Percentiles rank a stretch among this genome's conserved stretches.
These are phyloP conservation scores for Diaporthe sp. DNA, from an alignment of 2,329 filamentous ascomycete genomes.

Conservation along the genomic window DNA sequence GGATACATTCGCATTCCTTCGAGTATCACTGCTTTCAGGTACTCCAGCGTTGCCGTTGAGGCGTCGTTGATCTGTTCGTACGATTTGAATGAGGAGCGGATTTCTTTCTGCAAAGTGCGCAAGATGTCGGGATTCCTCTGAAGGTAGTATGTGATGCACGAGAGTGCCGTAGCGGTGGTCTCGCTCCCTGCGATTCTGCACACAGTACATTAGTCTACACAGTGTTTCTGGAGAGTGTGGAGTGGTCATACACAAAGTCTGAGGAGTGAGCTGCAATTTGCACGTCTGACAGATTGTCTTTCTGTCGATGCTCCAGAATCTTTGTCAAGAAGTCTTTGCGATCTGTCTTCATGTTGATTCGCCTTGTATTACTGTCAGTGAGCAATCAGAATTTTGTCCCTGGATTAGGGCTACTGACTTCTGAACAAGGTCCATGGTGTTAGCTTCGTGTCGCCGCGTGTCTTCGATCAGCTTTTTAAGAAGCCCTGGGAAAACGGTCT, in stretches of 20 bases:
- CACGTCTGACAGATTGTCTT: slow-evolving; percentile 42
- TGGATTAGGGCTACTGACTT: neutral
- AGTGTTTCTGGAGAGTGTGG: neutral
- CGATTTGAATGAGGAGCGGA: slow-evolving; percentile 5
- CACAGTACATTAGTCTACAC: neutral
- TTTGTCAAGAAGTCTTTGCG: slow-evolving; percentile 44
- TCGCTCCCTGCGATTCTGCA: slow-evolving; percentile 27
- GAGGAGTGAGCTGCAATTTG: slow-evolving; percentile 46
- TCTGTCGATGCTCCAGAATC: slow-evolving; percentile 40
- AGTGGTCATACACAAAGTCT: slow-evolving; percentile 39
- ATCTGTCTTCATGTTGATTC: slow-evolving; percentile 14
- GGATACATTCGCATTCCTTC: slow-evolving; percentile 44
- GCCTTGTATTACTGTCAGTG: neutral
- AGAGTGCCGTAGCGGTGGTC: slow-evolving; percentile 27
- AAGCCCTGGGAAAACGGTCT: slow-evolving; percentile 26
- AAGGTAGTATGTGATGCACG: slow-evolving; percentile 25
- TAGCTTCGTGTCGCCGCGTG: slow-evolving; percentile 20
- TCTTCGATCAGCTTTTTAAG: slow-evolving; percentile 25
- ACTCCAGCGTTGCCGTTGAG: slow-evolving; percentile 16
- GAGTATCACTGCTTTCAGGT: slow-evolving; percentile 40
- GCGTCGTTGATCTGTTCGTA: slow-evolving; percentile 17
- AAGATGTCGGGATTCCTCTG: neutral
- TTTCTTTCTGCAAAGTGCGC: neutral
- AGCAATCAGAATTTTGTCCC: no score
- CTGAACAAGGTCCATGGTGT: slow-evolving; percentile 30